phyloP scores from a whole-genome alignment of 2,329 filamentous ascomycete genomes.

The Venturia nashicola region DNA sequence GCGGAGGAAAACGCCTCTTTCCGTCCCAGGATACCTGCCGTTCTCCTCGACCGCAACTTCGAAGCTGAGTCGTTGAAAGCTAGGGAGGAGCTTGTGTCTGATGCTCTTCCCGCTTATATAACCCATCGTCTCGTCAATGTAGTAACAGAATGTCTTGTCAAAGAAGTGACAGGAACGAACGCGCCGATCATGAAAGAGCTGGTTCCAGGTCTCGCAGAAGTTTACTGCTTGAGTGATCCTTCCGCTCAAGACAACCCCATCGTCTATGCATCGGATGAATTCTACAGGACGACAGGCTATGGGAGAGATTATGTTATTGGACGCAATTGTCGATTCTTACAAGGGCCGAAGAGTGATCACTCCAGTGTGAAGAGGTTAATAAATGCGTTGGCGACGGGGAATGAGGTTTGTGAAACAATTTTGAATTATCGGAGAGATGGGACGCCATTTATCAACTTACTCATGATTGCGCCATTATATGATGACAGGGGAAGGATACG shows the following conservation, averaged over 20 bases:
- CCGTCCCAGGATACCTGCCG: conserved; percentile 15
- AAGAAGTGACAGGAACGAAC: conserved; percentile 30
- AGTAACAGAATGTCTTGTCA: conserved; percentile 30
- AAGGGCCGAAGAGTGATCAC: conserved; percentile 27
- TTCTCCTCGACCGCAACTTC: conserved; percentile 25
- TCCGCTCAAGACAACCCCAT: conserved; percentile 31
- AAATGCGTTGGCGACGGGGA: conserved; percentile 23
- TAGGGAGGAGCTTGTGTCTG: conserved; percentile 25
- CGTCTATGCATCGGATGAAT: conserved; percentile 33
- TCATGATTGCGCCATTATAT: conserved; percentile 28
- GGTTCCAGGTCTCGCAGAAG: conserved; percentile 30
- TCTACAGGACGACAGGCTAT: conserved; percentile 32
- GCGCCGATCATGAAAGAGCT: conserved; percentile 28
- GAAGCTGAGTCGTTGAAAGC: conserved; percentile 20
- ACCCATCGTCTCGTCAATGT: conserved; percentile 27
- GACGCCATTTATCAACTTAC: conserved; percentile 28
- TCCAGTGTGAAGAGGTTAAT: conserved; percentile 23
- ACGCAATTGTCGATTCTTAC: conserved; percentile 32
- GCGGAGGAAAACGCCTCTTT: background rate
- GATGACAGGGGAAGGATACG: conserved; percentile 28
- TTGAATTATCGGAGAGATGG: conserved; percentile 31
- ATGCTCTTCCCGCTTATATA: conserved; percentile 30
- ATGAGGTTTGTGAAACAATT: conserved; percentile 31
- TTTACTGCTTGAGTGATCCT: conserved; percentile 33
- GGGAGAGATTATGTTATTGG: conserved; percentile 30